A percentile compares a stretch with the other conserved stretches of the same genome.
Conservation (phyloP, 768 basidiomycete genomes). For the Leccinum subtestaceum region DNA sequence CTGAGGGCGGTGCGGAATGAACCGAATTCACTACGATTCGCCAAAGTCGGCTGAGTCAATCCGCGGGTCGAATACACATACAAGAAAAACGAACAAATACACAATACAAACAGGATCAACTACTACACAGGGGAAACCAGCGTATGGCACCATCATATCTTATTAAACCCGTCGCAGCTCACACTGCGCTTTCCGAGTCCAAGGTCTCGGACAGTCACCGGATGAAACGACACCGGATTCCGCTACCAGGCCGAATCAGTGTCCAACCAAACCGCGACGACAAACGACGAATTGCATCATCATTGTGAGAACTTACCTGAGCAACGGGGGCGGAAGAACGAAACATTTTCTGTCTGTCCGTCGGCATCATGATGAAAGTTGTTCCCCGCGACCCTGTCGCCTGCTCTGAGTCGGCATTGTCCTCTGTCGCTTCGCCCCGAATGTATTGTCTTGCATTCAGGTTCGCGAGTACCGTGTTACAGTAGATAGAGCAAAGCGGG, state of each 20-base stretch:
- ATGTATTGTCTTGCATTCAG: constrained; percentile 13
- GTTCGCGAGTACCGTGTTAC: constrained; percentile 19
- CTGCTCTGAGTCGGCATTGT: background rate
- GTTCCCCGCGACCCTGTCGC: background rate
- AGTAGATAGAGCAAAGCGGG: constrained; percentile 12
- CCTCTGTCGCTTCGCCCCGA: background rate
- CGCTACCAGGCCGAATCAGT: background rate
- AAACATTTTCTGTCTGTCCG: background rate
- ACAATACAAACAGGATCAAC: background rate
- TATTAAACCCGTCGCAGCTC: background rate
- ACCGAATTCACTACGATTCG: too few relatives aligned
- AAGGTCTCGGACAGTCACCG: too few relatives aligned
- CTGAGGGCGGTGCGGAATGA: too few relatives aligned
- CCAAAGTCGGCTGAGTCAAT: too few relatives aligned
- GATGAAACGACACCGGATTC: background rate
- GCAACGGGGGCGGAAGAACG: background rate
- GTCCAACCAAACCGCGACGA: background rate
- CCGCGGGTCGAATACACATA: too few relatives aligned
- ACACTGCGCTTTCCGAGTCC: background rate
- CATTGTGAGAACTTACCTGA: background rate
- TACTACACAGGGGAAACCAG: background rate
- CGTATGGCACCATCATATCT: background rate
- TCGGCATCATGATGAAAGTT: background rate
- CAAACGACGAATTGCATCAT: background rate
- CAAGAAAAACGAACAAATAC: too few relatives aligned